phyloP scores from a whole-genome alignment of 345 rosid genomes.

The Aquilaria yunnanensis region DNA sequence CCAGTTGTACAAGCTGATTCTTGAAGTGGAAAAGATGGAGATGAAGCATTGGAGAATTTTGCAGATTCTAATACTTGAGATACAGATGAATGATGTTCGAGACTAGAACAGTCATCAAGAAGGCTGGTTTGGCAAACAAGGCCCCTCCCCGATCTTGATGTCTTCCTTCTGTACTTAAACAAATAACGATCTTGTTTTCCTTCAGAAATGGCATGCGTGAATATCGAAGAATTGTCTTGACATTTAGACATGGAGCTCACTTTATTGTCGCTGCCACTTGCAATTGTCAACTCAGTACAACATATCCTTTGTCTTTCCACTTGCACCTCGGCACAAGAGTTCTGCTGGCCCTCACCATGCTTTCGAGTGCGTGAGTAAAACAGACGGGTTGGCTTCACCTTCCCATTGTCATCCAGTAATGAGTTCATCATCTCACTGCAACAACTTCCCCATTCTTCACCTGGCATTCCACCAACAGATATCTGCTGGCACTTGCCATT shows the following conservation, averaged over 20 bases:
- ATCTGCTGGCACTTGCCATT: background rate
- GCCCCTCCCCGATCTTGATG: conserved; percentile 11
- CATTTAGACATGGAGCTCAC: conserved; percentile 1
- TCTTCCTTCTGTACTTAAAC: conserved; percentile 33
- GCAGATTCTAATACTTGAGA: conserved; percentile 2
- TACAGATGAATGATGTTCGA: background rate
- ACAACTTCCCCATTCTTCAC: conserved; percentile 26
- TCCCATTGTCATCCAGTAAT: conserved; percentile 15
- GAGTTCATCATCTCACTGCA: conserved; percentile 18
- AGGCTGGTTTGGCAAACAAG: conserved; percentile 7
- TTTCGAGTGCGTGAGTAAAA: conserved; percentile 4
- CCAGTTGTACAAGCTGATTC: background rate
- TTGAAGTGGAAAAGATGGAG: background rate
- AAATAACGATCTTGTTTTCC: conserved; percentile 26
- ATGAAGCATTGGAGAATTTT: background rate
- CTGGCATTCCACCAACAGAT: background rate
- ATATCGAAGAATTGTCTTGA: conserved; percentile 2
- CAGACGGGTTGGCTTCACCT: conserved; percentile 12
- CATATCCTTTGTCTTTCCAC: background rate
- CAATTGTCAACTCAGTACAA: conserved; percentile 1
- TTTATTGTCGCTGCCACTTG: background rate
- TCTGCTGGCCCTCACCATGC: background rate
- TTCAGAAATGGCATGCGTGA: conserved; percentile 3
- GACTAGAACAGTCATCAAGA: conserved; percentile 10
- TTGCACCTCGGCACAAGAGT: background rate